phyloP scores from a whole-genome alignment of 1,284 basidiomycete species.

The Marasmius oreades region DNA sequence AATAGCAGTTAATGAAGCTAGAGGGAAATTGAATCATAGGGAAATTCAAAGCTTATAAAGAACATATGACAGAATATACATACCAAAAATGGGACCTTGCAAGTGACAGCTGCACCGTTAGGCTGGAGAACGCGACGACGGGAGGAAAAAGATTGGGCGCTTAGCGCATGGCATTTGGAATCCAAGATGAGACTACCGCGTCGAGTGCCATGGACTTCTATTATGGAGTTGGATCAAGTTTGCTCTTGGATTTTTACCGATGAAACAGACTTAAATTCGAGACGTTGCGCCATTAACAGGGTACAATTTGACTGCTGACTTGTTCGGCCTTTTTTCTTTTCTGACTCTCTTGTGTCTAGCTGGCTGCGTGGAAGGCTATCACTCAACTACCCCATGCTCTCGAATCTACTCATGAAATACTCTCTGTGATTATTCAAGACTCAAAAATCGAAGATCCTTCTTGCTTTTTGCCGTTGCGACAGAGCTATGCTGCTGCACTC shows the following conservation, averaged over 20 bases:
- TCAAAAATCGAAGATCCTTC: constrained; percentile 20
- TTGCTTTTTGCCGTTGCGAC: constrained; percentile 49
- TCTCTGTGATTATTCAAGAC: constrained; percentile 61
- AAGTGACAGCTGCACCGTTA: too few species aligned
- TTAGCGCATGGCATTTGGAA: too few species aligned
- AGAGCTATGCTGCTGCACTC: constrained; percentile 74
- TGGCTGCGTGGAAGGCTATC: constrained; percentile 73
- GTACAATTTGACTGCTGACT: constrained; percentile 40
- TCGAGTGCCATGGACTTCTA: constrained; percentile 79
- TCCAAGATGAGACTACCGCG: constrained; percentile 69
- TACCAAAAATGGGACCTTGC: too few species aligned
- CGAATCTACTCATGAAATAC: constrained; percentile 67
- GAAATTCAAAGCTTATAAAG: too few species aligned
- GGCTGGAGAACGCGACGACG: too few species aligned
- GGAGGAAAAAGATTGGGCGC: too few species aligned
- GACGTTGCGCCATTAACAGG: constrained; percentile 63
- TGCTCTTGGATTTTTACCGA: constrained; percentile 80
- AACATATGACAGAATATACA: too few species aligned
- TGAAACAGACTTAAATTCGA: constrained; percentile 53
- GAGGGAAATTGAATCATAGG: too few species aligned
- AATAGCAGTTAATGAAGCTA: too few species aligned
- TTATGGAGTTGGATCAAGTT: constrained; percentile 76
- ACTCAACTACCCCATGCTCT: constrained; percentile 72
- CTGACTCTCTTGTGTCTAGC: constrained; percentile 36
- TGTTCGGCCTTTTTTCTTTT: constrained; percentile 13